Conservation (phyloP, 2,329 filamentous ascomycete species). For the Teratosphaeria viscida region DNA sequence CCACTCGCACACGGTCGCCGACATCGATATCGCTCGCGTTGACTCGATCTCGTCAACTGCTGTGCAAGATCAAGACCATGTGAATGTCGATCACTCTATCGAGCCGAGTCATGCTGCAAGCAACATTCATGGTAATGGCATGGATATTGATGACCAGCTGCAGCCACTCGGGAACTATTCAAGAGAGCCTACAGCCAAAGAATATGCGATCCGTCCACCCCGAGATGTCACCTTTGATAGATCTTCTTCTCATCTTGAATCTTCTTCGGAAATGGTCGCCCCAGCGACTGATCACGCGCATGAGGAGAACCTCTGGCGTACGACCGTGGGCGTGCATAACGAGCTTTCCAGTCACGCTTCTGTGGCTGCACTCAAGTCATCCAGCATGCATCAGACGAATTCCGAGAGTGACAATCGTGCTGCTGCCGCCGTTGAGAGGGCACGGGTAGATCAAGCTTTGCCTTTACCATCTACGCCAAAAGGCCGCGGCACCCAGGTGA, state of each 20-base stretch:
- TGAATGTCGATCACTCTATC: neutral
- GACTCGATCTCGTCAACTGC: neutral
- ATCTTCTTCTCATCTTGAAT: neutral
- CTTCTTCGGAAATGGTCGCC: neutral
- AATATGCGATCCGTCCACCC: neutral
- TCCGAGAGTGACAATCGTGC: conserved; percentile 3
- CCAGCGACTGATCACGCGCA: neutral
- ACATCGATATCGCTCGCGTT: neutral
- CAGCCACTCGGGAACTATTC: neutral
- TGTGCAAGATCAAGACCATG: neutral
- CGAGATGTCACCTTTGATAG: neutral
- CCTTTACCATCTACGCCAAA: neutral
- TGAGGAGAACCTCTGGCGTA: conserved; percentile 9
- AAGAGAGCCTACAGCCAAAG: neutral
- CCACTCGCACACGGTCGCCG: neutral
- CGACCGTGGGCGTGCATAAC: conserved; percentile 5
- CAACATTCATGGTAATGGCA: neutral
- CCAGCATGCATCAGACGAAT: conserved; percentile 8
- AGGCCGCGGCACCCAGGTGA: conserved; percentile 2
- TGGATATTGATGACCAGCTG: neutral
- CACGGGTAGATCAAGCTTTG: neutral
- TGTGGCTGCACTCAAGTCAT: conserved; percentile 10
- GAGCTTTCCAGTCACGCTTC: conserved; percentile 9
- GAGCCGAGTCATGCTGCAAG: neutral
- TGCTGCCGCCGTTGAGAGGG: neutral